Percentiles rank a stretch among this genome's conserved stretches.
Evolutionary conservation across 139 green algal species (phyloP).

Genomic region (Closterium sp.): DNA sequence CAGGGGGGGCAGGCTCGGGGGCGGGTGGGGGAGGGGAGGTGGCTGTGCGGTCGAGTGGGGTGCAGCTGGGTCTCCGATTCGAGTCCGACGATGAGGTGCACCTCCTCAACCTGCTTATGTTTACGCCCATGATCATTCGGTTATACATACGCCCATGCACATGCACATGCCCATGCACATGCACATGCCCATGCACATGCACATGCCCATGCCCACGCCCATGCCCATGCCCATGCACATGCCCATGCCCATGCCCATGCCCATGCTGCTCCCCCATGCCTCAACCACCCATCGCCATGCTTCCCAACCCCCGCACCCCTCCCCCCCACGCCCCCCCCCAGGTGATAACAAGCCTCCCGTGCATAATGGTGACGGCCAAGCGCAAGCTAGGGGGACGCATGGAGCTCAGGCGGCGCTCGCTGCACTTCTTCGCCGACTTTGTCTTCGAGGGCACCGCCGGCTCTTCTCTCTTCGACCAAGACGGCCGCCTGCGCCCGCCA

Average conservation of each 20-base stretch:
- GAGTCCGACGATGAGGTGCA: neutral
- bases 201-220: too few species aligned
- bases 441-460: slow-evolving; percentile 19
- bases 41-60: neutral
- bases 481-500: neutral
- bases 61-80: neutral
- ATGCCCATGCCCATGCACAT: too few species aligned
- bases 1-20: neutral
- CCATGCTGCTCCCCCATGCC: neutral
- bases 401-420: neutral
- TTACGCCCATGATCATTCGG: too few species aligned
- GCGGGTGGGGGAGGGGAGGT: neutral
- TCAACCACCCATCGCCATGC: too few species aligned
- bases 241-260: too few species aligned
- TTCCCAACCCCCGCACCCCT: too few species aligned
- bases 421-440: slow-evolving; percentile 21
- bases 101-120: too few species aligned
- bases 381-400: slow-evolving; percentile 16
- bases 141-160: too few species aligned
- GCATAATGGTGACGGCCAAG: slow-evolving; percentile 23
- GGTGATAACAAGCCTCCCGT: neutral
- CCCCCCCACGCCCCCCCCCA: too few species aligned
- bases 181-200: too few species aligned
- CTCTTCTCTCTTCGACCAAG: neutral
- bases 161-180: too few species aligned